Percentiles rank a stretch among this genome's conserved stretches.
These are phyloP conservation scores for Macadamia tetraphylla DNA, from an alignment of 164 flowering plant species.

Conservation along the genomic window DNA sequence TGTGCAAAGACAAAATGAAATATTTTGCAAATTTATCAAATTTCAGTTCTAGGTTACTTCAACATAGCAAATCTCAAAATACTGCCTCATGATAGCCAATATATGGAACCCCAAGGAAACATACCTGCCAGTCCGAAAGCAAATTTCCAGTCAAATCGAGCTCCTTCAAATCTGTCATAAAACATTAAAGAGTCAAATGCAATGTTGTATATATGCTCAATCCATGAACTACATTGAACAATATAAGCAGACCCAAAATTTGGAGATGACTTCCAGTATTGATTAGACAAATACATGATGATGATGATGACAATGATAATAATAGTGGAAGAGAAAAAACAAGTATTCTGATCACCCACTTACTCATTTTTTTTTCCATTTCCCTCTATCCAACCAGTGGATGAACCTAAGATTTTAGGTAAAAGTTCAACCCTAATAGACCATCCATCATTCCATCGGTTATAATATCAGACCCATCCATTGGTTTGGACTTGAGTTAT, in stretches of 20 bases:
- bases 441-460: no score
- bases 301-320: no score
- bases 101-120: conserved; percentile 7
- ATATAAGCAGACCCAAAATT: not conserved
- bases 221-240: not conserved
- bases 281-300: no score
- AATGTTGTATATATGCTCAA: not conserved
- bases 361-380: no score
- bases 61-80: not conserved
- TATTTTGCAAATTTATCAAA: not conserved
- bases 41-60: not conserved
- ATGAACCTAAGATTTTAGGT: no score
- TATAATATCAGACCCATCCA: no score
- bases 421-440: no score
- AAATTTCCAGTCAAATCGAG: conserved; percentile 94
- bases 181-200: not conserved
- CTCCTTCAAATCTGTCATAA: conserved; percentile 69
- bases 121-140: conserved; percentile 81
- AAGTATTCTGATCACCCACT: no score
- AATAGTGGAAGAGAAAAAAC: no score
- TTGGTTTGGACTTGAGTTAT: no score
- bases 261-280: not conserved
- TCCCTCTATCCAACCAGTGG: no score
- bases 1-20: no score
- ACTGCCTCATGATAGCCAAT: not conserved